Conservation (phyloP, 129 eudicot species). For the Lactuca sativa region DNA sequence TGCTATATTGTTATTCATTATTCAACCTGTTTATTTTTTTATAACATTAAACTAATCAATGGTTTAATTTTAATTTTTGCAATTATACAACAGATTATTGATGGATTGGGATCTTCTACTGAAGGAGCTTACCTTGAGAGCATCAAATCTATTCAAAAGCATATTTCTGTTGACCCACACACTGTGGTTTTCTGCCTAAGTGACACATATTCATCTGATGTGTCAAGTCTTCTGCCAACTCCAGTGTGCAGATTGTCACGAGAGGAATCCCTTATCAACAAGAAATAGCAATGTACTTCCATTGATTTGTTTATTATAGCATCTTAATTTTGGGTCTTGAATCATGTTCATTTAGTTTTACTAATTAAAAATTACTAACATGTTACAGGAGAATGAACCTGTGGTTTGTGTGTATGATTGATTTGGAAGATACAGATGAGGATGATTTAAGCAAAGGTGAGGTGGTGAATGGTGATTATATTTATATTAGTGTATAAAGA, state of each 20-base stretch:
- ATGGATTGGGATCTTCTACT: slow-evolving; percentile 50
- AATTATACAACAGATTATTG: slow-evolving; percentile 53
- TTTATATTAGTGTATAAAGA: slow-evolving; percentile 9
- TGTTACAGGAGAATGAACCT: slow-evolving; percentile 33
- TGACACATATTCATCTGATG: slow-evolving; percentile 23
- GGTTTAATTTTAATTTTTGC: neutral
- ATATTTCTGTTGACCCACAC: slow-evolving; percentile 49
- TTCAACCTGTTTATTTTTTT: neutral
- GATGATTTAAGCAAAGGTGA: slow-evolving; percentile 25
- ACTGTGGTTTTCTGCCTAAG: slow-evolving; percentile 54
- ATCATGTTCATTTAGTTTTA: neutral
- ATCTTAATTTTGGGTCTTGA: neutral
- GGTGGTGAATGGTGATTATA: slow-evolving; percentile 3
- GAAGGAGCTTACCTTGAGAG: slow-evolving; percentile 42
- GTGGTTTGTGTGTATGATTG: slow-evolving; percentile 19
- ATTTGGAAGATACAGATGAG: neutral
- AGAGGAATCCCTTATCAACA: slow-evolving; percentile 19
- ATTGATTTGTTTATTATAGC: neutral
- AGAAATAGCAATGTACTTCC: neutral
- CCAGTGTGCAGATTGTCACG: slow-evolving; percentile 42
- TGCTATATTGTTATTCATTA: neutral
- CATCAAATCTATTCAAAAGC: slow-evolving; percentile 46
- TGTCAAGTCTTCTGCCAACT: slow-evolving; percentile 46
- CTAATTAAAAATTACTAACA: neutral
- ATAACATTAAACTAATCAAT: neutral